Evolutionary conservation across 1,139 yeast genomes (phyloP).

Genomic region (Magnusiomyces paraingens): DNA sequence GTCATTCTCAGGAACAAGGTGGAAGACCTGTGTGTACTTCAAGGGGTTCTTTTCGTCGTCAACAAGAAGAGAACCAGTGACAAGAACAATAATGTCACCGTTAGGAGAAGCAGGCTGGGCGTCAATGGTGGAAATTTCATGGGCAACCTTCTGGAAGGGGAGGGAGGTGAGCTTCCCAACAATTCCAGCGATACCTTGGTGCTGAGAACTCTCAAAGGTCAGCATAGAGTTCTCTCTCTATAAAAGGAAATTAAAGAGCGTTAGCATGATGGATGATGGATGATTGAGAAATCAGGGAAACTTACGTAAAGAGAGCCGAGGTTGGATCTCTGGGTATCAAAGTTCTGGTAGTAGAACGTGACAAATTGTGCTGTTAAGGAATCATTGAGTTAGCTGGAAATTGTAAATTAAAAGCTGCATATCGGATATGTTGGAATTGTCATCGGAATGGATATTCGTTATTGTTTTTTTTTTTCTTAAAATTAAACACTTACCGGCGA

Average conservation of each 20-base stretch:
- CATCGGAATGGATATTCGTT: background rate
- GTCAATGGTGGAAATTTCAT: conserved; percentile 88
- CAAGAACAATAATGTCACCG: conserved; percentile 86
- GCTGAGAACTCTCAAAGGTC: conserved; percentile 89
- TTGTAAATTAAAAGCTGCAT: background rate
- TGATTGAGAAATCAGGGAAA: background rate
- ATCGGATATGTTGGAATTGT: background rate
- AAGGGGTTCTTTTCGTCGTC: conserved; percentile 95
- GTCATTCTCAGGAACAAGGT: conserved; percentile 84
- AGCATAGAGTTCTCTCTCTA: conserved; percentile 89
- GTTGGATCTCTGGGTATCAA: conserved; percentile 87
- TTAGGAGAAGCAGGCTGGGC: conserved; percentile 96
- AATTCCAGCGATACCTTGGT: conserved; percentile 89
- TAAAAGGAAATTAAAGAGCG: background rate
- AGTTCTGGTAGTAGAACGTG: conserved; percentile 90
- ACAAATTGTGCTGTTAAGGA: conserved; percentile 64
- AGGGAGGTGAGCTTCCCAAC: conserved; percentile 82
- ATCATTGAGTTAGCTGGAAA: background rate
- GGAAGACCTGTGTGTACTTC: conserved; percentile 96
- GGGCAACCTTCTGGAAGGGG: conserved; percentile 89
- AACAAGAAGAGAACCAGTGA: conserved; percentile 87
- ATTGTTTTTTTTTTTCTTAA: background rate
- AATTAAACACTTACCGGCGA: background rate
- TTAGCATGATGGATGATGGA: background rate
- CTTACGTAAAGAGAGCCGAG: conserved; percentile 74